Evolutionary conservation across 345 rosid species (phyloP).

Genomic region (Linum trigynum): DNA sequence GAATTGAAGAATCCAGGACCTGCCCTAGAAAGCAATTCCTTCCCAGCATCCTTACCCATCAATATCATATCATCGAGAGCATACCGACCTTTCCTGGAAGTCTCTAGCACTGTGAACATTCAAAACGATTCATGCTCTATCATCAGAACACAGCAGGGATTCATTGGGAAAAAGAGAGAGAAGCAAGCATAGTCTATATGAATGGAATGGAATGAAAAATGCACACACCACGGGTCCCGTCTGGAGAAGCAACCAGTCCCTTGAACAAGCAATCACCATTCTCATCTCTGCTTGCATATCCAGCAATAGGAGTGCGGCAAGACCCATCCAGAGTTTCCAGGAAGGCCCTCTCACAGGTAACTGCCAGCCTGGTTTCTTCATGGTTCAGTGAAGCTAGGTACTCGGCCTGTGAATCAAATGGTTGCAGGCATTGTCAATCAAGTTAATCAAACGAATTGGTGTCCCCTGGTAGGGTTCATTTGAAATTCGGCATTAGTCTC

Average conservation of each 20-base stretch:
- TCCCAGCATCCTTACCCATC: conserved; percentile 90
- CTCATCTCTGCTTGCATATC: conserved; percentile 65
- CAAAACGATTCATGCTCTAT: background rate
- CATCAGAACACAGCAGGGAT: background rate
- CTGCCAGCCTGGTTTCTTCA: conserved; percentile 86
- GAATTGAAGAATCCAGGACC: conserved; percentile 79
- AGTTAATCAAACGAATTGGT: background rate
- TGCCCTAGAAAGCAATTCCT: conserved; percentile 71
- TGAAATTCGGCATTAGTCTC: background rate
- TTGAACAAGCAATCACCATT: conserved; percentile 73
- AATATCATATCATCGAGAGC: conserved; percentile 59
- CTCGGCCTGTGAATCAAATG: conserved; percentile 34
- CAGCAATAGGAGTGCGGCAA: conserved; percentile 97
- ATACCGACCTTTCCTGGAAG: conserved; percentile 73
- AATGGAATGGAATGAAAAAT: background rate
- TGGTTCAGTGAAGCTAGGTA: conserved; percentile 84
- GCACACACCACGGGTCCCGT: conserved; percentile 68
- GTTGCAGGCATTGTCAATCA: background rate
- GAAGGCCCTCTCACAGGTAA: conserved; percentile 86
- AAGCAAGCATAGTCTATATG: background rate
- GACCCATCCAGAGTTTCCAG: conserved; percentile 83
- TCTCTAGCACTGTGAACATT: conserved; percentile 66
- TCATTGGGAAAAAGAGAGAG: background rate
- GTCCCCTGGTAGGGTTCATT: background rate
- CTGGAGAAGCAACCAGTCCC: conserved; percentile 94